Percentiles rank a stretch among this genome's conserved stretches.
Conservation (phyloP, 495 filamentous ascomycete species). For the Apiosordaria backusii region DNA sequence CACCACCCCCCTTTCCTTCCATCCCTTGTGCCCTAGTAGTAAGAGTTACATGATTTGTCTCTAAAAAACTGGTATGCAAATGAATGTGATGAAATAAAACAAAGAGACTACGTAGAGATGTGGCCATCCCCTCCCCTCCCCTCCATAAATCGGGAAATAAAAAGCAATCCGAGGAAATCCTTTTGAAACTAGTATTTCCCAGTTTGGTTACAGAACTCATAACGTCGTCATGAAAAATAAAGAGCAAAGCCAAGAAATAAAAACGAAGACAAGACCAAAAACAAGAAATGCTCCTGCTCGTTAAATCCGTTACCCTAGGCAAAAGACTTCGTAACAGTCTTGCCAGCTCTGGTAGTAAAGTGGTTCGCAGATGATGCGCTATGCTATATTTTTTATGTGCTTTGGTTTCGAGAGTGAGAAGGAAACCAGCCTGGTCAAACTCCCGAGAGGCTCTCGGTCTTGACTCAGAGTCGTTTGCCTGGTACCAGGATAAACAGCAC, state of each 20-base stretch:
- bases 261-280: background rate
- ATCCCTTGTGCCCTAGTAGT: background rate
- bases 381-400: background rate
- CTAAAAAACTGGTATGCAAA: background rate
- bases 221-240: background rate
- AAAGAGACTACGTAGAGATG: background rate
- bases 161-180: background rate
- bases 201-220: background rate
- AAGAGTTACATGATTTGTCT: background rate
- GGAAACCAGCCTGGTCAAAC: slow-evolving; percentile 1
- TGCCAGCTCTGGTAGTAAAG: background rate
- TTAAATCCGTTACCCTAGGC: background rate
- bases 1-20: background rate
- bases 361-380: background rate
- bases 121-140: background rate
- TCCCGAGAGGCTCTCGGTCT: background rate
- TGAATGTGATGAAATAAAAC: background rate
- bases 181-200: background rate
- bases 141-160: background rate
- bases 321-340: background rate
- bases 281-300: background rate
- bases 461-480: slow-evolving; percentile 68
- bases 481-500: slow-evolving; percentile 91
- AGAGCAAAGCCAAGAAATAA: background rate
- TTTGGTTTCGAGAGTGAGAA: background rate